phyloP scores from a whole-genome alignment of 768 basidiomycete species.

The Erythrobasidium yunnanense region DNA sequence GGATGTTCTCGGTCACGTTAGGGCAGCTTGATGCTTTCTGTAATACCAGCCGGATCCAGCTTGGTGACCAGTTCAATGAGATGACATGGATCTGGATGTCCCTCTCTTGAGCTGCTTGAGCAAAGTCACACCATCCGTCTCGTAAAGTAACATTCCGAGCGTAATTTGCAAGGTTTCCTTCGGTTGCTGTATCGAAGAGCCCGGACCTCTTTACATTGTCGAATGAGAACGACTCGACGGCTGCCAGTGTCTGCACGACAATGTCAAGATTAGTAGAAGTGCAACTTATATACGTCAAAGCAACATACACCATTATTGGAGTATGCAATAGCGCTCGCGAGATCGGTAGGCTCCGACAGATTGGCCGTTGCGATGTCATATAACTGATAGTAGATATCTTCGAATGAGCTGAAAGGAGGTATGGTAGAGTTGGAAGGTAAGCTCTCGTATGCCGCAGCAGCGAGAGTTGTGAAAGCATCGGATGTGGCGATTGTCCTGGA shows the following conservation, averaged over 20 bases:
- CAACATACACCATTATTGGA: background rate
- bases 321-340: background rate
- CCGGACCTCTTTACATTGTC: background rate
- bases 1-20: background rate
- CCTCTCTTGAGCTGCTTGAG: background rate
- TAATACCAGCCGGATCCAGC: conserved; percentile 9
- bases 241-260: too few species aligned
- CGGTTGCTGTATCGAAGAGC: conserved; percentile 1
- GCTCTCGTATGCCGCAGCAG: conserved; percentile 1
- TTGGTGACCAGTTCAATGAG: conserved; percentile 20
- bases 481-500: conserved; percentile 2
- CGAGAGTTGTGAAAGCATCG: conserved; percentile 4
- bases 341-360: background rate
- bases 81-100: conserved; percentile 6
- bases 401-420: background rate
- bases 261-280: too few species aligned
- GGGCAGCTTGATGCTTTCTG: conserved; percentile 8
- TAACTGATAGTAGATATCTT: background rate
- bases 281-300: too few species aligned
- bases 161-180: background rate
- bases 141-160: conserved; percentile 9
- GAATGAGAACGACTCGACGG: conserved; percentile 1
- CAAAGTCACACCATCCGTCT: conserved; percentile 17
- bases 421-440: background rate
- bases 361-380: background rate